Conservation (phyloP, 805 yeast species). For the Starmera caribaea region DNA sequence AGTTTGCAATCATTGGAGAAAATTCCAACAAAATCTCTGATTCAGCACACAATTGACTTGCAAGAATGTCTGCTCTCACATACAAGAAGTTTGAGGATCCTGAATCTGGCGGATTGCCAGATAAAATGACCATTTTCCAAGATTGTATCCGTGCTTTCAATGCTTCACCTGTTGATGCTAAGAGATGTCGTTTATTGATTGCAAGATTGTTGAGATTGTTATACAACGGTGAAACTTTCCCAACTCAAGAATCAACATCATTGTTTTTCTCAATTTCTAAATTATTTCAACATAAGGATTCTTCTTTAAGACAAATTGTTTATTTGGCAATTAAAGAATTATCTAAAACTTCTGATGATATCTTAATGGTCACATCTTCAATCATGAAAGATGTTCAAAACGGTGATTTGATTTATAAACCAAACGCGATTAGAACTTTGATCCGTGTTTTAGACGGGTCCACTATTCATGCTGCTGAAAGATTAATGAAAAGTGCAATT, state of each 20-base stretch:
- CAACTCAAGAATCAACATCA: constrained; percentile 81
- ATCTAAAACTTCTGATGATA: constrained; percentile 76
- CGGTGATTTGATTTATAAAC: constrained; percentile 77
- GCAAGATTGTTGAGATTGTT: constrained; percentile 77
- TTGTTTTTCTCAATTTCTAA: constrained; percentile 90
- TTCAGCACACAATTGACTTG: too few relatives aligned
- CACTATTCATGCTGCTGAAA: constrained; percentile 88
- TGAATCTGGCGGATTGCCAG: constrained; percentile 63
- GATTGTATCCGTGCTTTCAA: constrained; percentile 91
- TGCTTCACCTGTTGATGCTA: constrained; percentile 81
- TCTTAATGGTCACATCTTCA: constrained; percentile 94
- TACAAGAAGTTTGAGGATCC: constrained; percentile 80
- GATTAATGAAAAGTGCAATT: constrained; percentile 84
- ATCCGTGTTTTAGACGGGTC: constrained; percentile 82
- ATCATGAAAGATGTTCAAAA: constrained; percentile 97
- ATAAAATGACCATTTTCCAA: constrained; percentile 95
- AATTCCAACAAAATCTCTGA: too few relatives aligned
- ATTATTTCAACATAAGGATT: constrained; percentile 86
- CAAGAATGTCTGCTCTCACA: constrained; percentile 65
- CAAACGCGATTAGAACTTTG: constrained; percentile 90
- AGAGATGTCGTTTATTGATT: constrained; percentile 73
- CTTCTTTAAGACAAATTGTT: constrained; percentile 83
- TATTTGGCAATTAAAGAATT: constrained; percentile 92
- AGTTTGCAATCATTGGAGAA: too few relatives aligned
- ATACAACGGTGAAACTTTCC: constrained; percentile 81